phyloP scores from a whole-genome alignment of 2,329 filamentous ascomycete species.

The Aspergillus sp. region DNA sequence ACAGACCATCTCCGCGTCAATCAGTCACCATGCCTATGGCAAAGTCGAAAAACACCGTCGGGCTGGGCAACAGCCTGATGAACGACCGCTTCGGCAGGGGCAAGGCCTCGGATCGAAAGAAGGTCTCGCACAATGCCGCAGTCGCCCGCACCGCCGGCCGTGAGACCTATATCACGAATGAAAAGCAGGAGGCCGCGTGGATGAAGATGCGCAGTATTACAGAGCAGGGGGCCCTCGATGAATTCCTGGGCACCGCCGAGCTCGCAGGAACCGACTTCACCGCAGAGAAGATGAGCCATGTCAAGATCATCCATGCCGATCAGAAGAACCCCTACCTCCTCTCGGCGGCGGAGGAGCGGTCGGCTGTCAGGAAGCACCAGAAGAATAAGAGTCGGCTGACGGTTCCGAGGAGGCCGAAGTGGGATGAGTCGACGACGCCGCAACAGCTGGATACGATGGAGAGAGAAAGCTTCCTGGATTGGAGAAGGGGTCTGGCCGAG shows the following conservation, averaged over 20 bases:
- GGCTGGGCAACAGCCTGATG: slow-evolving; percentile 95
- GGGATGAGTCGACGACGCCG: slow-evolving; percentile 78
- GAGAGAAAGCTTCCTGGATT: slow-evolving; percentile 70
- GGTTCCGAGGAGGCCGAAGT: slow-evolving; percentile 79
- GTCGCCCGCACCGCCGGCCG: slow-evolving; percentile 66
- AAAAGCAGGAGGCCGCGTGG: slow-evolving; percentile 84
- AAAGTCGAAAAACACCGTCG: slow-evolving; percentile 92
- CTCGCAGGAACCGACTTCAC: slow-evolving; percentile 98
- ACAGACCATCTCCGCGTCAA: slow-evolving; percentile 4
- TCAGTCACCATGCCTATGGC: slow-evolving; percentile 57
- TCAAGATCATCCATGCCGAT: slow-evolving; percentile 96
- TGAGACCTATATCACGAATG: slow-evolving; percentile 85
- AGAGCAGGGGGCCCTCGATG: slow-evolving; percentile 90
- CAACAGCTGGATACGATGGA: slow-evolving; percentile 71
- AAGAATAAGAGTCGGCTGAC: slow-evolving; percentile 71
- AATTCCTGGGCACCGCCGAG: slow-evolving; percentile 92
- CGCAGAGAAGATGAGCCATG: slow-evolving; percentile 96
- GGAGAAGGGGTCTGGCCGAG: slow-evolving; percentile 84
- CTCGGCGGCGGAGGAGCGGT: slow-evolving; percentile 72
- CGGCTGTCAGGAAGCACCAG: slow-evolving; percentile 69
- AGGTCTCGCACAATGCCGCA: slow-evolving; percentile 52
- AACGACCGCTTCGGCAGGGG: slow-evolving; percentile 96
- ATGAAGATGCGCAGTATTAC: slow-evolving; percentile 99
- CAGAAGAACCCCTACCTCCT: slow-evolving; percentile 93
- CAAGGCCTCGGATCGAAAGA: slow-evolving; percentile 74